phyloP scores from a whole-genome alignment of 306 rosid species.

The Quercus ilex region DNA sequence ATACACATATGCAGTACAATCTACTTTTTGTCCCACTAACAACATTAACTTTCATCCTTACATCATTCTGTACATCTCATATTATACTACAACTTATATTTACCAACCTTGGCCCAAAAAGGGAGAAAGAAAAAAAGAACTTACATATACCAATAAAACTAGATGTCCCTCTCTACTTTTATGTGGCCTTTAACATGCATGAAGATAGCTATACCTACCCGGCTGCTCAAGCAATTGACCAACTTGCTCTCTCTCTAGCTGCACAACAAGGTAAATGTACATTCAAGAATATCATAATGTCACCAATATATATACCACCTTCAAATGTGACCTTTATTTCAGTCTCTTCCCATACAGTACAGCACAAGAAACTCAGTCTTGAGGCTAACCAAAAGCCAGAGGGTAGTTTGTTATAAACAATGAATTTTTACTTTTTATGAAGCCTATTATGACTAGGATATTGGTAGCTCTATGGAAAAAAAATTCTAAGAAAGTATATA shows the following conservation, averaged over 20 bases:
- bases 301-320: slow-evolving; percentile 29
- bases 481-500: not conserved
- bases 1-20: not conserved
- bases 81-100: not conserved
- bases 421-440: not conserved
- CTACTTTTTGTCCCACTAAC: slow-evolving; percentile 18
- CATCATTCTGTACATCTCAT: slow-evolving; percentile 34
- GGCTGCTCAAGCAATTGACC: not conserved
- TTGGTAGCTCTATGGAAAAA: not conserved
- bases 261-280: not conserved
- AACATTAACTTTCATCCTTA: slow-evolving; percentile 16
- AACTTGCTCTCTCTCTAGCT: too few species aligned
- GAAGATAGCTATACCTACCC: not conserved
- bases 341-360: slow-evolving; percentile 1
- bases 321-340: slow-evolving; percentile 43
- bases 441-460: not conserved
- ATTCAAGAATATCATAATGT: slow-evolving; percentile 16
- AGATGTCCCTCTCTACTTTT: not conserved
- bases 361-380: not conserved
- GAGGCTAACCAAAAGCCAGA: slow-evolving; percentile 15
- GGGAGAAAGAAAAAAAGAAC: too few species aligned
- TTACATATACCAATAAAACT: not conserved
- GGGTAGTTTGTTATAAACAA: not conserved
- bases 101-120: slow-evolving; percentile 13
- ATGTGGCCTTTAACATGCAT: slow-evolving; percentile 14